Conservation (phyloP, 345 rosid genomes). For the Populus ilicifolia region DNA sequence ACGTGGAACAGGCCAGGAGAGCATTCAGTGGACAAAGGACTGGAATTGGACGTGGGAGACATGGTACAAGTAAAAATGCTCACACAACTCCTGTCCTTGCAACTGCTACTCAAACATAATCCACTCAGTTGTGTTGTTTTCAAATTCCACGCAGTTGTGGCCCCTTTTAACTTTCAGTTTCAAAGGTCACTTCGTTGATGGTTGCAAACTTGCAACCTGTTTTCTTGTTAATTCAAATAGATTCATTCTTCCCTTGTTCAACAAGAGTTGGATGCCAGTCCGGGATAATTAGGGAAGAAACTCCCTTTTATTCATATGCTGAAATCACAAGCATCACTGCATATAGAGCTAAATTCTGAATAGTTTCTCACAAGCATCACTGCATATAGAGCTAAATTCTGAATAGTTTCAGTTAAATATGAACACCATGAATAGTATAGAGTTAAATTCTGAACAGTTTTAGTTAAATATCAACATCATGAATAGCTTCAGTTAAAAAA, state of each 20-base stretch:
- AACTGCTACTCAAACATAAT: constrained; percentile 29
- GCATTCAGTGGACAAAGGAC: constrained; percentile 37
- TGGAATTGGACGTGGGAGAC: constrained; percentile 43
- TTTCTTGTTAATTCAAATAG: constrained; percentile 9
- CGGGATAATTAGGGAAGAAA: not conserved
- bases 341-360: too few relatives aligned
- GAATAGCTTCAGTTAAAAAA: too few relatives aligned
- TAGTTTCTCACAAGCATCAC: not conserved
- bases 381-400: too few relatives aligned
- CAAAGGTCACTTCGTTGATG: constrained; percentile 5
- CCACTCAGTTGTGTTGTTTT: not conserved
- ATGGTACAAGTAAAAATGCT: constrained; percentile 16
- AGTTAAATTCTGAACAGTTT: too few relatives aligned
- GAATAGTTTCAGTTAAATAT: too few relatives aligned
- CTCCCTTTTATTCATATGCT: not conserved
- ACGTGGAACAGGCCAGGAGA: constrained; percentile 31
- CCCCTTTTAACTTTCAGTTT: not conserved
- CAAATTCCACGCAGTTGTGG: not conserved
- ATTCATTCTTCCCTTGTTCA: not conserved
- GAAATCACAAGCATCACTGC: not conserved
- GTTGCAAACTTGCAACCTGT: constrained; percentile 43
- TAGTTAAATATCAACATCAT: too few relatives aligned
- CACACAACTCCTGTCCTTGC: constrained; percentile 17
- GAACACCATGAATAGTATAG: too few relatives aligned
- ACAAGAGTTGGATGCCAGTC: not conserved